Evolutionary conservation across 176 grass and related monocot species (phyloP), one percentile per base, ranked within the genome.

Genomic region (Aegilops umbellulata): DNA sequence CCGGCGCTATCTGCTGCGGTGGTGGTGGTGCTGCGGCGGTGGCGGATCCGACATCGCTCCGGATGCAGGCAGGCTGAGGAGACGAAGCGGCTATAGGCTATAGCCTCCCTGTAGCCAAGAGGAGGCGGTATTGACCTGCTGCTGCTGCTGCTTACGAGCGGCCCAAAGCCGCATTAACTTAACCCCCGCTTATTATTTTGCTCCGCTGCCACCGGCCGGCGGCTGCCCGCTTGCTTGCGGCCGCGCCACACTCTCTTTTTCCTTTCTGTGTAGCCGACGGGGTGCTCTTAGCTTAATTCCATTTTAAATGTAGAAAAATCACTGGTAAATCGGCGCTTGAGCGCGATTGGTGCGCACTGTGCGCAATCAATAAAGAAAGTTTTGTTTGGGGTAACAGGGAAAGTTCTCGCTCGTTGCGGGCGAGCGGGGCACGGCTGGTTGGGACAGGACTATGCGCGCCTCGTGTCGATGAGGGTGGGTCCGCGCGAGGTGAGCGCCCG

Each of bases 21-120:
- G 63, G 49, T 64, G 64, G 62, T 80, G 69, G 20, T 80, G 87
- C 16, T 83, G 63, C 24, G 69, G 89, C 16, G 84, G 84, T 78
- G 87, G 86, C 60, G 89, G 87, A 92, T 94, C 92, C 89, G 80
- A 87, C 92, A 92, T 94, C 79, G 76, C 84, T 65, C 65, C 65
- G 85, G 78, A 76, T 32, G 82, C 23, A 69, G 15, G 47, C 69
- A 44, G 70, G 70, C n/a, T 17, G 24, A 75, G 72, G 72, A 39
- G 69, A 80, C 77, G 66, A 84, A 65, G 47, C 47, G 27, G 72
- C 42, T 29, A 7, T 66, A 22, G 74, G 15, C 49, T 53, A 41
- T 41, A 41, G 38, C 38, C 38, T 41, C 38, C 49, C 47, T 9
- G 16, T 71, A 36, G 12, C 13, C 15, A 57, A 65, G 76, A n/a